These are phyloP conservation scores for Xylariales sp. DNA, from an alignment of 2,329 filamentous ascomycete species.

Conservation along the genomic window DNA sequence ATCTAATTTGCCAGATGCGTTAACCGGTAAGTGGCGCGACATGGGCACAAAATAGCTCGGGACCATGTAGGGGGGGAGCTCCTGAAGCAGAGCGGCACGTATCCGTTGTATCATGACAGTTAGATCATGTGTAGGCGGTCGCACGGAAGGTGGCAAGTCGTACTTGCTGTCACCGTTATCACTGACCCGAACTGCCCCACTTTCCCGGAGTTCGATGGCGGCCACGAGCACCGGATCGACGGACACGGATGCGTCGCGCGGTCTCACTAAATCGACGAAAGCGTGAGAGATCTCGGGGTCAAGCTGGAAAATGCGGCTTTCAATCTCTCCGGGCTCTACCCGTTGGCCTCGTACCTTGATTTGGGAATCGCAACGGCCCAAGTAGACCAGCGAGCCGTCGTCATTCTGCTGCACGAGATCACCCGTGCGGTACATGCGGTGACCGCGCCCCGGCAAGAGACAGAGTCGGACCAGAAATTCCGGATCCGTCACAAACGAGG, in stretches of 20 bases:
- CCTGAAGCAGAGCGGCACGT: slow-evolving; percentile 1
- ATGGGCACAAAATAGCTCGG: background rate
- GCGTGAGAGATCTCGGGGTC: background rate
- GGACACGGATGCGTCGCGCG: background rate
- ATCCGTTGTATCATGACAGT: background rate
- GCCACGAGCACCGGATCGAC: background rate
- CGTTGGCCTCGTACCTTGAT: slow-evolving; percentile 29
- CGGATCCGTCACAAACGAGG: slow-evolving; percentile 20
- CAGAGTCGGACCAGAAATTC: slow-evolving; percentile 12
- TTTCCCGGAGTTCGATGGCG: background rate
- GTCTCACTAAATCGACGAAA: slow-evolving; percentile 6
- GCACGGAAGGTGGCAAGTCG: background rate
- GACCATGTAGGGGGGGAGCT: slow-evolving; percentile 4
- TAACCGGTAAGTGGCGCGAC: background rate
- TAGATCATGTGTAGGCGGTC: background rate
- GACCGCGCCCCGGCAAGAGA: slow-evolving; percentile 9
- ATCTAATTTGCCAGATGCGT: background rate
- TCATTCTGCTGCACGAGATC: slow-evolving; percentile 5
- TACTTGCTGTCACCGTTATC: background rate
- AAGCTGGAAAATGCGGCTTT: slow-evolving; percentile 10
- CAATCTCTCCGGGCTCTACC: slow-evolving; percentile 27
- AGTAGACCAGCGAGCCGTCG: slow-evolving; percentile 6
- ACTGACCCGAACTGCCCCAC: background rate
- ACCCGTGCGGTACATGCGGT: slow-evolving; percentile 7
- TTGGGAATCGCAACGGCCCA: slow-evolving; percentile 22